These are phyloP conservation scores for Cryptosporidium parvum DNA, from an alignment of 169 alveolate species.

Conservation along the genomic window DNA sequence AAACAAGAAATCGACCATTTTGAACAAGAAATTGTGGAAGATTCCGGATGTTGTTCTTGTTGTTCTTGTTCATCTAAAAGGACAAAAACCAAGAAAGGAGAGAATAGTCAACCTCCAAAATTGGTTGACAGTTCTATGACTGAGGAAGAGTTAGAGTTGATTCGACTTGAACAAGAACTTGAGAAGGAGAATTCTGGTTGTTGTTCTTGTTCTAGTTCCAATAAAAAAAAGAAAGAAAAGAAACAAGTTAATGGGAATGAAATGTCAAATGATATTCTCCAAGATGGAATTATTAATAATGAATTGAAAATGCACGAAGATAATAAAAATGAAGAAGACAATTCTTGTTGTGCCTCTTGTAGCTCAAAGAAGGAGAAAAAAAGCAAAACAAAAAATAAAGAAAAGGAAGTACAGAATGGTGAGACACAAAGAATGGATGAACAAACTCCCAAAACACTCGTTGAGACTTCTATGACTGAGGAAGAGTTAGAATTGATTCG, in stretches of 20 bases:
- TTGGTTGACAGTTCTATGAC: not conserved
- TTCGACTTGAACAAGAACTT: conserved; percentile 1
- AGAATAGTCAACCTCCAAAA: not conserved
- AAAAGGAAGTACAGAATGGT: not conserved
- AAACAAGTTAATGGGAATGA: not conserved
- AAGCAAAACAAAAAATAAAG: not conserved
- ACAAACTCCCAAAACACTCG: not conserved
- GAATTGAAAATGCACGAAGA: not conserved
- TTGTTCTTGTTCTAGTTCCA: not conserved
- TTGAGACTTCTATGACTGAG: not conserved
- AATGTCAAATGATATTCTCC: not conserved
- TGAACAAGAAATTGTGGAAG: not conserved
- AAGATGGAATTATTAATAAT: not conserved
- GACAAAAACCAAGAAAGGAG: not conserved
- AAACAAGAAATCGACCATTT: not conserved
- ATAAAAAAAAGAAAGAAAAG: conserved; percentile 17
- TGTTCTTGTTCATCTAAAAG: not conserved
- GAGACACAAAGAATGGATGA: not conserved
- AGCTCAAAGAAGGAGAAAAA: not conserved
- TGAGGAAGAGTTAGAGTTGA: conserved; percentile 13
- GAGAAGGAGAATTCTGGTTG: conserved; percentile 6
- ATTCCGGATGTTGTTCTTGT: not conserved
- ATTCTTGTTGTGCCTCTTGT: conserved; percentile 6
- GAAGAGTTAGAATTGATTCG: not conserved
- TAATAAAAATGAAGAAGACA: not conserved